Evolutionary conservation across 1,284 basidiomycete species (phyloP).

Genomic region (Stygiomarasmius scandens): DNA sequence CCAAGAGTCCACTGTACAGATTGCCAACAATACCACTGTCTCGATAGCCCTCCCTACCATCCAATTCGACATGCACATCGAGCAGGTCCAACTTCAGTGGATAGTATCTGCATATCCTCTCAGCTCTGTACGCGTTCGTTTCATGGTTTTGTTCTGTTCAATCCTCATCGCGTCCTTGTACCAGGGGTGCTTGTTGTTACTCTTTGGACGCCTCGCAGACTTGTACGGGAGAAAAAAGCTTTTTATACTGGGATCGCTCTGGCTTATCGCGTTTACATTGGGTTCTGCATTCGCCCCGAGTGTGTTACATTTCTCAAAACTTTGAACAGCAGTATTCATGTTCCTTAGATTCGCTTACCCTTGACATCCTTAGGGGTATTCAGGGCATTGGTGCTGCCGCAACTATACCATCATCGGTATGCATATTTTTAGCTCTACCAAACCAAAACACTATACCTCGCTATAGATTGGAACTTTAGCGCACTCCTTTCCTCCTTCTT

Average conservation of each 20-base stretch:
- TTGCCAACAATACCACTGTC: conserved; percentile 33
- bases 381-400: conserved; percentile 76
- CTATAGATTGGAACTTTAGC: conserved; percentile 77
- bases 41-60: conserved; percentile 59
- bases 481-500: conserved; percentile 69
- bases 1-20: conserved; percentile 26
- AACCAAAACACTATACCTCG: not conserved
- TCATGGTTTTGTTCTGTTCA: conserved; percentile 7
- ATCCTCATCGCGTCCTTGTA: not conserved
- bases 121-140: conserved; percentile 36
- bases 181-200: conserved; percentile 72
- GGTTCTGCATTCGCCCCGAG: conserved; percentile 54
- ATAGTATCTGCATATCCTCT: conserved; percentile 57
- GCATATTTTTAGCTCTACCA: conserved; percentile 30
- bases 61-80: conserved; percentile 47
- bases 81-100: conserved; percentile 56
- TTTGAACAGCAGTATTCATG: too few species aligned
- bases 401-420: conserved; percentile 66
- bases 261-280: conserved; percentile 50
- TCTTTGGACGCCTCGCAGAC: conserved; percentile 74
- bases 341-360: conserved; percentile 40
- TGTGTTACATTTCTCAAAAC: too few species aligned
- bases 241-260: conserved; percentile 57
- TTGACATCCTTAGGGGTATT: conserved; percentile 68
- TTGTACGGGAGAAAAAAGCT: conserved; percentile 68